Evolutionary conservation across 805 yeast species (phyloP), one percentile per base, ranked within the genome.

Genomic region (Candida incommunis): DNA sequence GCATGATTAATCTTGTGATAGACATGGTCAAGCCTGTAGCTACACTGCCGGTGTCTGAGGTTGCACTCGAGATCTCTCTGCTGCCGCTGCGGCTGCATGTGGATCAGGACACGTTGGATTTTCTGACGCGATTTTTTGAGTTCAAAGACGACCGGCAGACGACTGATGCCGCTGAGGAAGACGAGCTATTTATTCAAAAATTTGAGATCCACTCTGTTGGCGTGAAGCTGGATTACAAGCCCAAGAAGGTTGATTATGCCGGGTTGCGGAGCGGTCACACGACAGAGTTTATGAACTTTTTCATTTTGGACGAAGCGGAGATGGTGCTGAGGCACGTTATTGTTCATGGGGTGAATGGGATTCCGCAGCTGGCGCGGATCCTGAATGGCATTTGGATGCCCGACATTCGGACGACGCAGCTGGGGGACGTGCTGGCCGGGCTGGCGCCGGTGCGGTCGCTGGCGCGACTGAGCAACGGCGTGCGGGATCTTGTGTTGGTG

Each of bases 21-120:
- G 70, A 70, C 18, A 78, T 76, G 34, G 72, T 83, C 1, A 66
- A 85, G 46, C 94, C 95, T 0, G 72, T 77, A 11, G 64, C 75
- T 0, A 58, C 64, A 7, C 54, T 86, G 26, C 78, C 79, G n/a
- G 80, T 84, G 1, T 68, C 82, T 1, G 97, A 88, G 55, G 57
- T 79, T 20, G 63, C 74, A 1, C 48, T 85, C 41, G 63, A 68
- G 22, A 66, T 78, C 1, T 57, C 68, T 22, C 62, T 85, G 0
- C 64, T 82, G 18, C 98, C 98, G 0, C 56, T 92, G 40, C 67
- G 95, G 43, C 61, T 92, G 15, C 86, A 85, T 58, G 77, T 92
- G 40, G 97, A 92, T 60, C 98, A 92, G 59, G 97, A 90, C 55
- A 84, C 96, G 0, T 66, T 87, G 18, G 96, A 87, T 46, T 88